Base-by-base conservation (phyloP, 2,329 filamentous ascomycete genomes). In the Hypoxylon rubiginosum region DNA sequence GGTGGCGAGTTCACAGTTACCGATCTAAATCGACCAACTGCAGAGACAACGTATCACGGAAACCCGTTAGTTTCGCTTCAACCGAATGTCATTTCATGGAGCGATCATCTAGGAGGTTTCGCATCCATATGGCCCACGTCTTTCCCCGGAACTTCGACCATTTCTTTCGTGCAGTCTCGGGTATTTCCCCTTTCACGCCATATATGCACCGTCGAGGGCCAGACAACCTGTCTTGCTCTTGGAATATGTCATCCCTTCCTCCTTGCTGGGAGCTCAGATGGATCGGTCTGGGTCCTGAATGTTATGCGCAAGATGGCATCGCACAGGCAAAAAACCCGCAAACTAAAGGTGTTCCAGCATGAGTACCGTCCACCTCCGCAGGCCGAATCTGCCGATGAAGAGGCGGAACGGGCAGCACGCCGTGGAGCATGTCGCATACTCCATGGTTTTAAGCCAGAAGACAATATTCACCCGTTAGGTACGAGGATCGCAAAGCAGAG, bases 51-150 rank as follows among this genome's bases (percentile, higher is more conserved):
- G 2, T 86, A 85, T 71, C 83, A 86, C 54, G 82, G 84, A 17
- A 82, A 81, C 50, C 80, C 84, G 10, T 79, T 82, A 17, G 82
- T 88, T 51, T 81, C 79, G 63, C 84, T 86, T 67, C 85, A 88
- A 65, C 82, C 85, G 3, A 83, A 84, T 65, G 76, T 88, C 43
- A 78, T 89, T 15, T 78, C 80, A 19, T 89, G 86, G 82, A 84
- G 81, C 73, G 84, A 88, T 66, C 82, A 86, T 64, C 77, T 89
- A 48, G 80, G 86, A 57, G 86, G 86, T 5, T 89, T 85, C 76
- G 82, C 85, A 62, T 81, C 82, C 30, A 76, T 83, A 21, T 84
- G 84, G 71, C 85, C 86, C 2, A 85, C 84, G 0, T 82, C 84
- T 2, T 85, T 83, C 63, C 82, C 85, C 15, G 79, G 84, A 17